These are phyloP conservation scores for Wickerhamomyces hampshirensis DNA, from an alignment of 805 yeast species.

Conservation along the genomic window DNA sequence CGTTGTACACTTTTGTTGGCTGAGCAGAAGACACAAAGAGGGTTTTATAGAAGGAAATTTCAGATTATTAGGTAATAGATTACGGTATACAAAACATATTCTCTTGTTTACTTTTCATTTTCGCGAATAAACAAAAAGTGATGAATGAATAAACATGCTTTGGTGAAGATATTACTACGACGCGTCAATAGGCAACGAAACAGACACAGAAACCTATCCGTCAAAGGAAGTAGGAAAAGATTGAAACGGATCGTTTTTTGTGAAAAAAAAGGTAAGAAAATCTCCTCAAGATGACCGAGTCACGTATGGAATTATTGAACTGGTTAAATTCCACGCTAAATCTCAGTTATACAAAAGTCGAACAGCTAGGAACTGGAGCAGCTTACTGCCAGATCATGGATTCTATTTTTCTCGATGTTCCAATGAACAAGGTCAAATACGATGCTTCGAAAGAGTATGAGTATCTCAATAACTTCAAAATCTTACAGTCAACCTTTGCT, in stretches of 20 bases:
- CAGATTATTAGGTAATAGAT: no score
- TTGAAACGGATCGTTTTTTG: background rate
- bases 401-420: slow-evolving; percentile 75
- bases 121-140: no score
- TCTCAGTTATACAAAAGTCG: slow-evolving; percentile 69
- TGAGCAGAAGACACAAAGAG: no score
- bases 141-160: no score
- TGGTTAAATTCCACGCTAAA: slow-evolving; percentile 79
- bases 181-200: no score
- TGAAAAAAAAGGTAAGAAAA: no score
- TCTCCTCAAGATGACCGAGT: slow-evolving; percentile 36
- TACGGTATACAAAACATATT: no score
- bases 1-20: no score
- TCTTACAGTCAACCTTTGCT: slow-evolving; percentile 76
- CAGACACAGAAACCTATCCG: no score
- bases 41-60: no score
- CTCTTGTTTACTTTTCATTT: background rate
- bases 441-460: slow-evolving; percentile 72
- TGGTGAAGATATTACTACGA: no score
- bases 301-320: slow-evolving; percentile 74
- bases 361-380: slow-evolving; percentile 95
- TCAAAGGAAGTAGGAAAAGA: no score
- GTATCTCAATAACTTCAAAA: slow-evolving; percentile 72
- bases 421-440: slow-evolving; percentile 73
- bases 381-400: slow-evolving; percentile 92